Conservation (phyloP, 257 asterid genomes). For the Misopates orontium region DNA sequence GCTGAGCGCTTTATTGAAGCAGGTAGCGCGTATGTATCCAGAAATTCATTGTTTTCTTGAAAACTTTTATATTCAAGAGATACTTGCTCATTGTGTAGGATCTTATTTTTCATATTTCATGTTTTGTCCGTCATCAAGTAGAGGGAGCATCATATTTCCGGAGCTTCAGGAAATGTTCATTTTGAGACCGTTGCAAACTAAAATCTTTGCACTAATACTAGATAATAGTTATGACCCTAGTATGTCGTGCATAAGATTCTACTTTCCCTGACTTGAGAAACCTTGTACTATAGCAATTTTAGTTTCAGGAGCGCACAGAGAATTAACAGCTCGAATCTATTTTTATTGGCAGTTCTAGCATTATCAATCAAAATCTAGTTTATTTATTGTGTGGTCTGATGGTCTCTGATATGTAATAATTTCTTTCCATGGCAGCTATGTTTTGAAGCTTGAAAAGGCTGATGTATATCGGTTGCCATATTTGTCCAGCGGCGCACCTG, state of each 20-base stretch:
- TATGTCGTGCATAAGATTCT: conserved; percentile 14
- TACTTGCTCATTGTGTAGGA: conserved; percentile 17
- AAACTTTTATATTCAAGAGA: conserved; percentile 17
- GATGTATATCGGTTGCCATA: conserved; percentile 95
- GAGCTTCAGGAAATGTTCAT: background rate
- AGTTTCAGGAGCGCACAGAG: background rate
- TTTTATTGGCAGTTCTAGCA: conserved; percentile 11
- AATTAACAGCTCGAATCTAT: conserved; percentile 3
- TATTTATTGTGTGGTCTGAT: conserved; percentile 19
- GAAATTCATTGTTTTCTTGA: conserved; percentile 24
- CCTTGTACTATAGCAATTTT: background rate
- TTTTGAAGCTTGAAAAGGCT: conserved; percentile 93
- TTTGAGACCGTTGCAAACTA: background rate
- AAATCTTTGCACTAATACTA: background rate
- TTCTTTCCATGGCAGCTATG: conserved; percentile 65
- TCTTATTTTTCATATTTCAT: conserved; percentile 9
- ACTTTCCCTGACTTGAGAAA: background rate
- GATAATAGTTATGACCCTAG: background rate
- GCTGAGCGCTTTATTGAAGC: conserved; percentile 99
- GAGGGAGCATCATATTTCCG: conserved; percentile 2
- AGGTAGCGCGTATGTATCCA: conserved; percentile 99
- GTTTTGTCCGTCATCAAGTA: conserved; percentile 4
- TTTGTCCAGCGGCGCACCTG: conserved; percentile 91
- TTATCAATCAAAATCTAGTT: background rate
- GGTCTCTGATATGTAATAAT: conserved; percentile 27